phyloP scores from a whole-genome alignment of 192 early-diverging fungal genomes.

The Entrophospora sp. region DNA sequence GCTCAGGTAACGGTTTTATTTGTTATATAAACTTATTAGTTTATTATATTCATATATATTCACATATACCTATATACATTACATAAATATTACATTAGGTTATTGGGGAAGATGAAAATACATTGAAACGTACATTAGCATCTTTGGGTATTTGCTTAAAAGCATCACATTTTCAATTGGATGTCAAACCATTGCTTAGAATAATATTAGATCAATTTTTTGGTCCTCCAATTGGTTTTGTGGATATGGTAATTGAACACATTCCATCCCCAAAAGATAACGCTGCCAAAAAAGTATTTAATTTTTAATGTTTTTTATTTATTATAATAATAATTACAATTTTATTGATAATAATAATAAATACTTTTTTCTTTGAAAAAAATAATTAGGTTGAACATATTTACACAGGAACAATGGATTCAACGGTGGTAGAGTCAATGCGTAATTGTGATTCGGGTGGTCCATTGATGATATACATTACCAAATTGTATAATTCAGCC shows the following conservation, averaged over 20 bases:
- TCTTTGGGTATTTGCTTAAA: conserved; percentile 79
- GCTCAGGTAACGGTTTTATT: conserved; percentile 46
- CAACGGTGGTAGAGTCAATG: conserved; percentile 59
- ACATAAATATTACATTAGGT: no score
- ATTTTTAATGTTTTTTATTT: no score
- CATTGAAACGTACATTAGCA: conserved; percentile 60
- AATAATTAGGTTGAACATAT: conserved; percentile 42
- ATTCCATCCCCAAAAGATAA: conserved; percentile 74
- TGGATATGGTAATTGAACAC: conserved; percentile 79
- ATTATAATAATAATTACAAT: no score
- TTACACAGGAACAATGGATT: conserved; percentile 57
- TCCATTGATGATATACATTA: conserved; percentile 86
- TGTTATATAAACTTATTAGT: background rate
- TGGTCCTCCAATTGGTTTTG: conserved; percentile 78
- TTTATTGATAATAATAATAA: no score
- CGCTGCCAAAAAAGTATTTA: conserved; percentile 45
- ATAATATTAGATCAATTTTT: conserved; percentile 84
- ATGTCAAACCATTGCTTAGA: conserved; percentile 79
- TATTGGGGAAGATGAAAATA: conserved; percentile 67
- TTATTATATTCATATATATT: no score
- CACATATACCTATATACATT: no score
- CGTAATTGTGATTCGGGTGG: conserved; percentile 74
- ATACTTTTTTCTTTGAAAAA: background rate
- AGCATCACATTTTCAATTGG: conserved; percentile 60
- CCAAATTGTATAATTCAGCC: conserved; percentile 82